phyloP scores from a whole-genome alignment of 192 early-diverging fungal species.

The Hyaloraphidium curvatum region DNA sequence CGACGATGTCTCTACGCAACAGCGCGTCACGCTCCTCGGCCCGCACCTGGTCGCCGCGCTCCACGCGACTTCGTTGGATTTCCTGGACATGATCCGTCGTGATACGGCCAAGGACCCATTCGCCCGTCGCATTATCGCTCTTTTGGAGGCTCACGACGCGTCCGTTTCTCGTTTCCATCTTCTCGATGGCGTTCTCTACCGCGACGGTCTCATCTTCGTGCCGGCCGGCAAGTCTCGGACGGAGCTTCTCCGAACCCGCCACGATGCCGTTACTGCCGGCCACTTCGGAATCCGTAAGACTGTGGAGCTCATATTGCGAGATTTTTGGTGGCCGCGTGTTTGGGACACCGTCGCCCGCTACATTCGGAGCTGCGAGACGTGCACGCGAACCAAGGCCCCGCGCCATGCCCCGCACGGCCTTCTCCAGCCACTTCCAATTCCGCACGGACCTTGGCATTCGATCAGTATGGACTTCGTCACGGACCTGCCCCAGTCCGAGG shows the following conservation, averaged over 20 bases:
- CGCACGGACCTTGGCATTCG: slow-evolving; percentile 13
- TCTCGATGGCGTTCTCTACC: no score
- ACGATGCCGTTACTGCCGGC: slow-evolving; percentile 12
- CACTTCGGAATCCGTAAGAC: slow-evolving; percentile 19
- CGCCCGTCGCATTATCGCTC: no score
- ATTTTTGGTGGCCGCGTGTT: slow-evolving; percentile 16
- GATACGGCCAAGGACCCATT: no score
- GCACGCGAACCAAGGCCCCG: slow-evolving; percentile 11
- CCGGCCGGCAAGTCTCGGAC: not conserved
- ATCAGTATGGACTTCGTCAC: slow-evolving; percentile 25
- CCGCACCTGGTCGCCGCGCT: no score
- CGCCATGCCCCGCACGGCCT: slow-evolving; percentile 16
- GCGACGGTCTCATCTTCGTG: no score
- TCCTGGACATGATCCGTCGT: no score
- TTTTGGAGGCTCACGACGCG: no score
- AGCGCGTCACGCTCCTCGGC: no score
- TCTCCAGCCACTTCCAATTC: slow-evolving; percentile 12
- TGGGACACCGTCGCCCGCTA: slow-evolving; percentile 11
- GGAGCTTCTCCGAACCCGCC: slow-evolving; percentile 9
- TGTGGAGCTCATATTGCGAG: slow-evolving; percentile 10
- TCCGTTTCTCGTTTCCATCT: no score
- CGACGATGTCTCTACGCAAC: no score
- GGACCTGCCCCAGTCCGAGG: slow-evolving; percentile 5
- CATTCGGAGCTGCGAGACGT: slow-evolving; percentile 13
- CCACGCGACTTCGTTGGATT: no score